Evolutionary conservation across 805 yeast genomes (phyloP), one percentile per base, ranked within the genome.

Genomic region (Cyberlindnera euphorbiae): DNA sequence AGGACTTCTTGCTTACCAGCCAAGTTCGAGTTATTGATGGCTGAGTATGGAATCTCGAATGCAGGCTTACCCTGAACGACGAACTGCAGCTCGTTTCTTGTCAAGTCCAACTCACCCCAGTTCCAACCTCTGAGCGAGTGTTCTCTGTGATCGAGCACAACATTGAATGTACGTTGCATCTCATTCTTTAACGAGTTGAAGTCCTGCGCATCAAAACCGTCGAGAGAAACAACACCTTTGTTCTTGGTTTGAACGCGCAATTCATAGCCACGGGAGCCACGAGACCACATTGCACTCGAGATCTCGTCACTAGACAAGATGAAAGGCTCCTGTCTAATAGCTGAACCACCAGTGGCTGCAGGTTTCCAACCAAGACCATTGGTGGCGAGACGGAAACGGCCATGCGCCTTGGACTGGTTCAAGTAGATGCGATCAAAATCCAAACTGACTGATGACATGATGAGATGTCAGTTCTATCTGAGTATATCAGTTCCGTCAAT

Each of bases 361-460:
- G 80, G 80, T 56, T 90, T 90, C 99, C 99, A 93, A 31, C 99
- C 99, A 19, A 93, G 71, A 33, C 99, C 99, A n/a, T 94, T 79
- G 45, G 84, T 93, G 11, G 97, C 96, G 45, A 93, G 76, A 63
- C 98, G 86, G 72, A 90, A 81, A 50, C 94, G 80, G 17, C 99
- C 99, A 31, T 77, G 74, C 26, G 72, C 68, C 49, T 78, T 78
- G 36, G 95, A 84, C 60, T 84, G 95, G 61, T 93, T 89, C 58
- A 87, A 67, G 58, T 86, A 89, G 46, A 93, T 87, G 58, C 82
- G 79, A 56, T 93, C 97, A 59, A 85, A 93, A 61, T 90, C 97
- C 40, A 79, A 21, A 19, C 44, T 39, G 9, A 19, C 22, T 7
- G 22, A 19, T 8, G 49, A 42, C 51, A 42, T 41, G n/a, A n/a